Evolutionary conservation across 371 early-diverging fungal species (phyloP), one percentile per base, ranked within the genome.

Genomic region (Syncephalastrum racemosum): DNA sequence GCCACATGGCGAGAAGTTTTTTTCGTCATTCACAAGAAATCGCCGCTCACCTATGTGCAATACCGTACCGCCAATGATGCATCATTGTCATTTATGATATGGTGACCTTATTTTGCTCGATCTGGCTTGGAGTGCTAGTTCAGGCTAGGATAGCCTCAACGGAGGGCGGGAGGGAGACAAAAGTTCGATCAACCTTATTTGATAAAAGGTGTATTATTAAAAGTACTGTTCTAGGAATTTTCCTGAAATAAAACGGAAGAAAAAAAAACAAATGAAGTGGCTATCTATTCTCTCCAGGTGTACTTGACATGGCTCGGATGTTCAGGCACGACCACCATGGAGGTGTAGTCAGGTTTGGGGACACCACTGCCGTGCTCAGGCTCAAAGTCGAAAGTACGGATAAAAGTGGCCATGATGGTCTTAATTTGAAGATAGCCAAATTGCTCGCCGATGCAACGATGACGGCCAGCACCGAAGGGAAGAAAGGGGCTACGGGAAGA

Each of bases 381-480:
- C 43, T 73, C 75, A 49, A 93, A 66, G 53, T 90, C 89, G 66
- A 89, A 93, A 55, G 83, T 81, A 23, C 91, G 78, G 39, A 97
- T 65, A 58, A 94, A 80, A 12, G 86, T 82, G 44, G 93, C 74
- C 47, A 97, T 68, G 51, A 98, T 87, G 12, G 95, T 90, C 85
- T 96, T 95, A 79, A 96, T 84, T 78, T 98, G 98, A 50, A 96
- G 70, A 66, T 92, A 97, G 8, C 96, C 97, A 79, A 98, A 98
- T 55, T 88, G 82, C 67, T 98, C 97, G 58, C 98, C 98, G 72
- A 98, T 98, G 83, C 98, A 98, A 59, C 98, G 86, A 82, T 98
- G 98, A 64, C 98, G 92, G 48, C 87, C 98, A 36, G 97, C 98
- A 64, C 98, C 98, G 75, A 98, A 98, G 22, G 98, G 97, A 68